These are phyloP conservation scores for Sporothrix inflata DNA, from an alignment of 2,329 filamentous ascomycete species.

Conservation along the genomic window DNA sequence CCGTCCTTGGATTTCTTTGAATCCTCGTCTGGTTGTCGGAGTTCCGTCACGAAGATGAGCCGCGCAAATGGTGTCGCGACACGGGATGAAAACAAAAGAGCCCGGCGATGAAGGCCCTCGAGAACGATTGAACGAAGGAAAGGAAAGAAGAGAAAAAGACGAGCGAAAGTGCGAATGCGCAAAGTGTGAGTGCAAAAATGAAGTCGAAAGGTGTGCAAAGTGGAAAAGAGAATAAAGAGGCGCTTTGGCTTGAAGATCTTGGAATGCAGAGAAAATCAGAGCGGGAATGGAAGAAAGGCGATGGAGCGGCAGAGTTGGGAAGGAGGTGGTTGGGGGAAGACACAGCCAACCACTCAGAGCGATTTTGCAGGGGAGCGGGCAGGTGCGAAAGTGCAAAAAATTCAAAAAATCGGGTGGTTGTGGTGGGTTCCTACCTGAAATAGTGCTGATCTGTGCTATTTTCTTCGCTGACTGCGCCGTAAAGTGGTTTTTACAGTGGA, in stretches of 20 bases:
- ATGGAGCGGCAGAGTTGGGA: conserved; percentile 23
- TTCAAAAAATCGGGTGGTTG: conserved; percentile 25
- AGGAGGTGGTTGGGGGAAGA: conserved; percentile 31
- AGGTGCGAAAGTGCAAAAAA: conserved; percentile 12
- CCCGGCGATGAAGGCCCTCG: conserved; percentile 12
- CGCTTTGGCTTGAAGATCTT: conserved; percentile 25
- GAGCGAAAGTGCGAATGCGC: background rate
- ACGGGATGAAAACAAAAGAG: background rate
- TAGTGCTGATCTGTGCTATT: conserved; percentile 19
- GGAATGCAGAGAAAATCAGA: conserved; percentile 20
- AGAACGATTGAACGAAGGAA: background rate
- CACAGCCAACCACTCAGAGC: conserved; percentile 29
- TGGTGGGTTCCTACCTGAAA: conserved; percentile 22
- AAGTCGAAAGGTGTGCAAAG: background rate
- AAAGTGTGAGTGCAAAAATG: background rate
- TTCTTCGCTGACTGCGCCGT: background rate
- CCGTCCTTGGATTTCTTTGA: background rate
- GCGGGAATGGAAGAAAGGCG: conserved; percentile 23
- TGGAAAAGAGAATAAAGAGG: conserved; percentile 12
- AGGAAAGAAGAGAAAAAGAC: background rate
- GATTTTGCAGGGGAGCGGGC: conserved; percentile 25
- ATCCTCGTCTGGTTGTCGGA: background rate
- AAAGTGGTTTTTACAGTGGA: conserved; percentile 3
- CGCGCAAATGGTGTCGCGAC: conserved; percentile 21
- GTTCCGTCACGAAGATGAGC: conserved; percentile 9